A percentile compares a stretch with the other conserved stretches of the same genome.
Conservation (phyloP, 108 stramenopile species). For the Cyclotella choctawhatcheeana region DNA sequence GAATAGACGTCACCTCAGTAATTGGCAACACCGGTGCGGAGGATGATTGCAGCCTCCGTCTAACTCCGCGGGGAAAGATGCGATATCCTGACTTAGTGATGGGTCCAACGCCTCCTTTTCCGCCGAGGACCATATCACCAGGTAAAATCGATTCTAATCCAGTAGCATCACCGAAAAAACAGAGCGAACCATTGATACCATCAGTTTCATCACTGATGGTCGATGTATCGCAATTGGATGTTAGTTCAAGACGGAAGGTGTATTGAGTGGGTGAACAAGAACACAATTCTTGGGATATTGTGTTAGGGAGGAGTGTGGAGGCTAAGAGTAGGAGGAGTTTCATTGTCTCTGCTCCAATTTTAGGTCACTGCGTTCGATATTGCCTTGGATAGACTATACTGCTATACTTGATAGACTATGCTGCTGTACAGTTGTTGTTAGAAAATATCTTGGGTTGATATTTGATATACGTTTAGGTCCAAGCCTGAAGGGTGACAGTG, state of each 20-base stretch:
- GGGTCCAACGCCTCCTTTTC: not conserved
- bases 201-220: not conserved
- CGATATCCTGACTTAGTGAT: not conserved
- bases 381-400: no score
- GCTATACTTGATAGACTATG: no score
- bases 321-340: not conserved
- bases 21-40: not conserved
- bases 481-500: no score
- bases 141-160: not conserved
- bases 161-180: constrained; percentile 1
- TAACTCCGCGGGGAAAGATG: not conserved
- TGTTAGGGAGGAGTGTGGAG: not conserved
- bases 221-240: constrained; percentile 5
- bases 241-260: constrained; percentile 10
- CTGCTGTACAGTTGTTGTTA: no score
- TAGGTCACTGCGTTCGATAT: no score
- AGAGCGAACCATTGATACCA: constrained; percentile 10
- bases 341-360: no score
- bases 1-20: not conserved
- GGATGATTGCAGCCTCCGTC: not conserved
- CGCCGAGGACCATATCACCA: not conserved
- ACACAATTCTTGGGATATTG: not conserved
- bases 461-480: no score
- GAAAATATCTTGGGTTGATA: no score
- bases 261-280: constrained; percentile 19